These are phyloP conservation scores for Syncephalis plumigaleata DNA, from an alignment of 371 early-diverging fungal genomes.

Conservation along the genomic window DNA sequence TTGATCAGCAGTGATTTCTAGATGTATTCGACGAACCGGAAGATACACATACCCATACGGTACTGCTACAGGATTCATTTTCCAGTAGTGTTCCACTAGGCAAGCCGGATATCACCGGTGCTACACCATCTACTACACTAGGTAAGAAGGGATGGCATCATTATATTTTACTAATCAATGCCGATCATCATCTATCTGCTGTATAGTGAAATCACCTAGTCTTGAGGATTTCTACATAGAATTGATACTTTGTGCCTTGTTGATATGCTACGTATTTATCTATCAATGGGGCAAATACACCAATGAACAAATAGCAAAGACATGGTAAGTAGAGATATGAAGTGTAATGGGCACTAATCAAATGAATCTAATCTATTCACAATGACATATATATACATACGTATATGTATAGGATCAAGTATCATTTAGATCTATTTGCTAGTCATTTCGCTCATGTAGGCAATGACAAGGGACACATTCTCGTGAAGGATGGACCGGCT, in stretches of 20 bases:
- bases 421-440: constrained; percentile 1
- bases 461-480: constrained; percentile 3
- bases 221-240: neutral
- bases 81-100: too few species aligned
- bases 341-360: neutral
- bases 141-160: too few species aligned
- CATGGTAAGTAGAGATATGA: constrained; percentile 2
- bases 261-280: neutral
- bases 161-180: too few species aligned
- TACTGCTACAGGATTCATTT: too few species aligned
- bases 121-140: too few species aligned
- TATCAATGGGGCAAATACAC: neutral
- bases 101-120: too few species aligned
- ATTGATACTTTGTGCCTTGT: neutral
- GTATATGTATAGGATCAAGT: constrained; percentile 1
- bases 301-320: neutral
- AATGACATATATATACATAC: neutral
- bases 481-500: constrained; percentile 3
- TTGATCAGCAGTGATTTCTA: too few species aligned
- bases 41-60: too few species aligned
- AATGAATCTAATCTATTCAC: neutral
- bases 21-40: too few species aligned
- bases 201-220: neutral
- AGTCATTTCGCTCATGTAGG: constrained; percentile 3
- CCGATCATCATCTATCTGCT: too few species aligned